Evolutionary conservation across 805 yeast species (phyloP).

Genomic region (Starmerella bacillaris): DNA sequence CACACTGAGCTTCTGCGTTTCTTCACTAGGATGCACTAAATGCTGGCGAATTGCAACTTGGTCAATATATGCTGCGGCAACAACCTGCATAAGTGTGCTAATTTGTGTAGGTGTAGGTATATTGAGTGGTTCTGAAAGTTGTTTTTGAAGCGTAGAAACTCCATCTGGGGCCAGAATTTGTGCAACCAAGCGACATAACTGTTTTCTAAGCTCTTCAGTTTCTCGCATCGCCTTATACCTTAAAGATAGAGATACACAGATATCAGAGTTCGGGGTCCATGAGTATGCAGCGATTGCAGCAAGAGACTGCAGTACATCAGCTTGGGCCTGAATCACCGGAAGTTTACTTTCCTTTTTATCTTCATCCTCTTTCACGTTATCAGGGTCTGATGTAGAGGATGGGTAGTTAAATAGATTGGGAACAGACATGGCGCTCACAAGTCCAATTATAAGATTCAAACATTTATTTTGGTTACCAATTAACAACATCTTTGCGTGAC

Average conservation of each 20-base stretch:
- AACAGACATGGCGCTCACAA: conserved; percentile 81
- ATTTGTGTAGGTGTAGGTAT: conserved; percentile 56
- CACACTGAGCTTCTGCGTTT: conserved; percentile 39
- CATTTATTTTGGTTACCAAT: conserved; percentile 77
- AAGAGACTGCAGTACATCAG: conserved; percentile 59
- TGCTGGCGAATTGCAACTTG: conserved; percentile 66
- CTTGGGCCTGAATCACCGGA: conserved; percentile 45
- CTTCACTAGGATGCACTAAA: conserved; percentile 41
- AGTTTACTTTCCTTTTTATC: conserved; percentile 47
- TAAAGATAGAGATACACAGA: conserved; percentile 45
- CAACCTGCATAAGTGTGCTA: conserved; percentile 71
- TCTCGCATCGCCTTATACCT: conserved; percentile 75
- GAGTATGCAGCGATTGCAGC: conserved; percentile 69
- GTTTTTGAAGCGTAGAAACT: conserved; percentile 31
- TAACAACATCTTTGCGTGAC: conserved; percentile 77
- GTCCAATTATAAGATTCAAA: conserved; percentile 71
- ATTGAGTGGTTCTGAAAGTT: conserved; percentile 33
- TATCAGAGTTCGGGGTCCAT: conserved; percentile 27
- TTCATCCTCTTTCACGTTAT: conserved; percentile 23
- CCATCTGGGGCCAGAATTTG: conserved; percentile 27
- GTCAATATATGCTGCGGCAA: conserved; percentile 83
- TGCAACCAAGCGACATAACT: conserved; percentile 57
- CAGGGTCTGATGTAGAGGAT: conserved; percentile 52
- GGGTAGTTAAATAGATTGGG: conserved; percentile 74
- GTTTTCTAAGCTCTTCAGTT: conserved; percentile 61